Evolutionary conservation across 371 early-diverging fungal genomes (phyloP), one percentile per base, ranked within the genome.

Genomic region (Lichtheimia ramosa): DNA sequence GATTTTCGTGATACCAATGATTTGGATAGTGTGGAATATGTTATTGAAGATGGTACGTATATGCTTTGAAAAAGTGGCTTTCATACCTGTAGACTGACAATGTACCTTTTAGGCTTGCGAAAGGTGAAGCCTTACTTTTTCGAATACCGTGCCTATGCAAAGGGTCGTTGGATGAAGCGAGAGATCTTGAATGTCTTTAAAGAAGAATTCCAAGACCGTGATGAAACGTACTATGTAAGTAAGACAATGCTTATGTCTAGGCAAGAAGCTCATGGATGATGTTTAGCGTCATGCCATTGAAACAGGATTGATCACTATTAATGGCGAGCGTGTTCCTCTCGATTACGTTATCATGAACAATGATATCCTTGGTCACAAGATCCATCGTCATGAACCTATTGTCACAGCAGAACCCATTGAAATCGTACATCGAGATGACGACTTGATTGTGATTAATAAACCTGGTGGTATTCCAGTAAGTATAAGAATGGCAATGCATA

Each of bases 331-430:
- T 13, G 86, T 85, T 0, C 50, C 68, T 0, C 58, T 71, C 5
- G 85, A 85, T 43, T 79, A 82, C 4, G 67, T 84, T 3, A 65
- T 93, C 15, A 70, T 81, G 52, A 89, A 90, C 68, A 80, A 83
- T 42, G 96, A 96, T 64, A 49, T 91, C 3, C 77, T 98, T 20
- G 77, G 80, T 0, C 96, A 96, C 66, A 65, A 73, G 7, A 88
- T 92, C 28, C 98, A 98, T 73, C 87, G 97, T 0, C 98, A 98
- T 74, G 98, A 98, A 73, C 98, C 98, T 0, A 94, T 96, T 3
- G 91, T 96, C 0, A 81, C 90, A 3, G 83, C 78, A 18, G 64
- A 77, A 42, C 70, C 83, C 1, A 75, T 92, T 24, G 71, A 84
- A 3, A 83, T 89, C 21, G 76, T 98, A 0, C 61, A 82, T 43